Base-by-base conservation (phyloP, 2,329 filamentous ascomycete species). In the Fusarium oligoseptatum region DNA sequence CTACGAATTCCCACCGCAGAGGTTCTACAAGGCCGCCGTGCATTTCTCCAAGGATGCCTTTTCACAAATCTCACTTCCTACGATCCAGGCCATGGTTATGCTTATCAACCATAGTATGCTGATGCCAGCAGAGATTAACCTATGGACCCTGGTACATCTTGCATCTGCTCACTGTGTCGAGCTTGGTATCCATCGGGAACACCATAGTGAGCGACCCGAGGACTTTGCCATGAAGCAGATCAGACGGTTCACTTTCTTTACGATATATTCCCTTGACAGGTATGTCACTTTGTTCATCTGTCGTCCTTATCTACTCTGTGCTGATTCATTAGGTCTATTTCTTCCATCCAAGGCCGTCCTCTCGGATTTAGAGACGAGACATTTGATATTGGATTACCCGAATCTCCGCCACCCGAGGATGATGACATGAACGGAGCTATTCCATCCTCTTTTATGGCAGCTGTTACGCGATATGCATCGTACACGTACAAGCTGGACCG, bases 91-190 rank as follows among this genome's bases (percentile, higher is more conserved):
- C 2, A 64, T 81, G 15, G 67, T 84, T 8, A 70, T 82, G 29
- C 68, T 83, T 4, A 73, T 78, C 3, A 75, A 80, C 1, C 81
- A 83, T 58, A 80, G 81, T 50, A 76, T 83, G 60, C 72, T 82
- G 6, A 80, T 78, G 1, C 83, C 82, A 1, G 79, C 79, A 2
- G 81, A 80, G 34, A 67, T 81, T 8, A 81, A 83, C 55, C 76
- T 84, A 1, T 84, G 82, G 82, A 83, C 82, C 0, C 66, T 84
- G 6, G 72, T 75, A 0, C 81, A 84, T 60, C 70, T 83, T 55
- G 82, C 80, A 6, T 80, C 83, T 70, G 82, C 83, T 1, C 79
- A 84, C 65, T 82, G 80, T 27, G 77, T 84, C 9, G 83, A 84
- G 43, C 64, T 84, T 8, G 82, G 83, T 6, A 73, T 84, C 6